Conservation (phyloP, 306 rosid species). For the Cercis canadensis region DNA sequence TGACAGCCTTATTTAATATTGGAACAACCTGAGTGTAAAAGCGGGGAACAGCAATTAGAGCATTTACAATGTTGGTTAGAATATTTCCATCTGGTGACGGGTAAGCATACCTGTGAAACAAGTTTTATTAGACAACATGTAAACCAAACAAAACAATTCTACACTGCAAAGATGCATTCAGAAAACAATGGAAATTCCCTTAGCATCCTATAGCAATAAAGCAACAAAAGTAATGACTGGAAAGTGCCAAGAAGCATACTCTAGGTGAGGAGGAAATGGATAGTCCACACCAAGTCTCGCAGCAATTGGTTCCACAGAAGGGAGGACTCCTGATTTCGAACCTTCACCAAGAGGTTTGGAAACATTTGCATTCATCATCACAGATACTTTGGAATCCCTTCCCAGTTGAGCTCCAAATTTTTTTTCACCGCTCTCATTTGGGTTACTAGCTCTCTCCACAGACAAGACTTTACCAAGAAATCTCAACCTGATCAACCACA, state of each 20-base stretch:
- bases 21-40: conserved; percentile 86
- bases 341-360: conserved; percentile 48
- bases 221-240: conserved; percentile 21
- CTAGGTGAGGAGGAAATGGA: conserved; percentile 90
- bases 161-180: neutral
- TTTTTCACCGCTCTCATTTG: conserved; percentile 41
- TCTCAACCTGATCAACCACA: conserved; percentile 65
- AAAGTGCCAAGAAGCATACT: conserved; percentile 56
- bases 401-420: conserved; percentile 39
- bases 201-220: conserved; percentile 9
- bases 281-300: conserved; percentile 88
- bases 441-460: conserved; percentile 72
- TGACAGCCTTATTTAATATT: conserved; percentile 21
- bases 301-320: conserved; percentile 73
- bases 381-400: conserved; percentile 46
- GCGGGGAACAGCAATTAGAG: conserved; percentile 94
- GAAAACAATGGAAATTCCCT: neutral
- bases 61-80: conserved; percentile 88
- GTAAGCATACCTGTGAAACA: conserved; percentile 77
- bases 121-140: conserved; percentile 25
- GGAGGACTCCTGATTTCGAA: conserved; percentile 50
- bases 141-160: conserved; percentile 33
- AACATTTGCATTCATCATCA: conserved; percentile 32
- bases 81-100: conserved; percentile 98
- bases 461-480: conserved; percentile 83